These are phyloP conservation scores for Ilyonectria robusta DNA, from an alignment of 2,329 filamentous ascomycete species.

Conservation along the genomic window DNA sequence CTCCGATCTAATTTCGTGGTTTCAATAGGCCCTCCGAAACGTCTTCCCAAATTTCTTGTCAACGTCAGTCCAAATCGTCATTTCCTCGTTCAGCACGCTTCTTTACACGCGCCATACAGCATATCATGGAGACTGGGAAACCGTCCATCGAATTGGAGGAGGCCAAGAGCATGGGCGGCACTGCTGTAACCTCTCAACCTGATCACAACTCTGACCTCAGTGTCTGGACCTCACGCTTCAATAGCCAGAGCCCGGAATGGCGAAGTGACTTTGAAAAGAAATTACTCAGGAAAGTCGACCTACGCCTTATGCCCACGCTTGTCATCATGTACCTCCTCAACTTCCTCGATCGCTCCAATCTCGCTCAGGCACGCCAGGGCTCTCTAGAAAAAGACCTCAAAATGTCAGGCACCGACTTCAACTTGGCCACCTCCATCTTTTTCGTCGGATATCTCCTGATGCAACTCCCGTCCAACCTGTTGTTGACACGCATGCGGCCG, in stretches of 20 bases:
- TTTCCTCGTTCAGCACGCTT: neutral
- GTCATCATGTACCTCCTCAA: conserved; percentile 70
- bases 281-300: conserved; percentile 66
- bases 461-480: conserved; percentile 73
- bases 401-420: conserved; percentile 71
- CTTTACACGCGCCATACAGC: neutral
- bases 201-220: conserved; percentile 23
- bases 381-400: conserved; percentile 66
- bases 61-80: neutral
- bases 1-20: neutral
- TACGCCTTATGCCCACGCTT: conserved; percentile 65
- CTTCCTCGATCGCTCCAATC: conserved; percentile 67
- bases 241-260: conserved; percentile 37
- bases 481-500: conserved; percentile 67
- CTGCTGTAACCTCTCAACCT: neutral
- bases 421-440: conserved; percentile 72
- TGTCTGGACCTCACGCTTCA: conserved; percentile 32
- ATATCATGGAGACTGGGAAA: conserved; percentile 31
- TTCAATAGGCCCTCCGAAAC: neutral
- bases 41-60: neutral
- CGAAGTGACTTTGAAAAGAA: conserved; percentile 43
- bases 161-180: conserved; percentile 5
- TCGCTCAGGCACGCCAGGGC: conserved; percentile 68
- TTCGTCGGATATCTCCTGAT: conserved; percentile 74
- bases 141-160: conserved; percentile 36